phyloP scores from a whole-genome alignment of 371 early-diverging fungal species.

The Rhizomucor pusillus region DNA sequence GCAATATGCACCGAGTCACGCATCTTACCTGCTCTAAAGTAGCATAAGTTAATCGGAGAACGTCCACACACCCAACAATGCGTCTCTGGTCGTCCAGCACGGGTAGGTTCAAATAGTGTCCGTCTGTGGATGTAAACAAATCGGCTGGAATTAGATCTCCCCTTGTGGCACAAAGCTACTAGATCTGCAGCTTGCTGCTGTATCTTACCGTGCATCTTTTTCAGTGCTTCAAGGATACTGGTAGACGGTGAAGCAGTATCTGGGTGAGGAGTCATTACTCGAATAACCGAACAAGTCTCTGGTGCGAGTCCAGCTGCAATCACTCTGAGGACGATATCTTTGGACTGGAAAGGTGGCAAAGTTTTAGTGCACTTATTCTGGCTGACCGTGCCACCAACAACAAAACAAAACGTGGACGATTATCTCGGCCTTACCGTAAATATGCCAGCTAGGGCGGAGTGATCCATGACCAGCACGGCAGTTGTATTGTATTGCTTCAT shows the following conservation, averaged over 20 bases:
- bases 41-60: slow-evolving; percentile 84
- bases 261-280: slow-evolving; percentile 96
- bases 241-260: slow-evolving; percentile 78
- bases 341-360: slow-evolving; percentile 19
- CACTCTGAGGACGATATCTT: slow-evolving; percentile 89
- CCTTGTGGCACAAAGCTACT: too few species aligned
- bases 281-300: slow-evolving; percentile 78
- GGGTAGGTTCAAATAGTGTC: slow-evolving; percentile 93
- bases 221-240: slow-evolving; percentile 85
- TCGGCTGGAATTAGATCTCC: not conserved
- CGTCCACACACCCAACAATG: slow-evolving; percentile 89
- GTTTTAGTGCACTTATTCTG: not conserved
- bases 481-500: slow-evolving; percentile 87
- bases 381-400: too few species aligned
- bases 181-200: too few species aligned
- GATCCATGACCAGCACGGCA: slow-evolving; percentile 83
- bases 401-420: too few species aligned
- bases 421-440: slow-evolving; percentile 73
- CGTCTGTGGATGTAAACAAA: slow-evolving; percentile 49
- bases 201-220: slow-evolving; percentile 84
- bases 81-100: slow-evolving; percentile 76
- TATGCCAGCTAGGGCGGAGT: slow-evolving; percentile 82
- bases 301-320: slow-evolving; percentile 88
- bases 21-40: slow-evolving; percentile 66
- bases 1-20: not conserved